Conservation (phyloP, 202 grass and related monocot genomes). For the Schoenoplectus tabernaemontani region DNA sequence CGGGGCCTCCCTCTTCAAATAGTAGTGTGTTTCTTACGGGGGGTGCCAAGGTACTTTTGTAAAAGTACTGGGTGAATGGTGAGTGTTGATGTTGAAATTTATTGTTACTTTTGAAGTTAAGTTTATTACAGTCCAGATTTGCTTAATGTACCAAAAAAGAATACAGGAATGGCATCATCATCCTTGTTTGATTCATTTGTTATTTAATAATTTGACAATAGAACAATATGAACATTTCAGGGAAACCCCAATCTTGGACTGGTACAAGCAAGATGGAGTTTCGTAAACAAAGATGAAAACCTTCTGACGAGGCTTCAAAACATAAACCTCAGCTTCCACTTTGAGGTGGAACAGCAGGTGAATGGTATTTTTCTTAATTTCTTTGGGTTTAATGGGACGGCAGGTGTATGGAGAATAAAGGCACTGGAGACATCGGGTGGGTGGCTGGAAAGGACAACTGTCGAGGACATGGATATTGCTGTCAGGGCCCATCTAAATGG, state of each 20-base stretch:
- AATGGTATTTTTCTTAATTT: conserved; percentile 64
- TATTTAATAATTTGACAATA: background rate
- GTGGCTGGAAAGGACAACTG: conserved; percentile 65
- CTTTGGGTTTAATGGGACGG: conserved; percentile 80
- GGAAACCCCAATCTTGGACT: conserved; percentile 57
- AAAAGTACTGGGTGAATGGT: background rate
- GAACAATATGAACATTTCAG: conserved; percentile 19
- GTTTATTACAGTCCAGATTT: background rate
- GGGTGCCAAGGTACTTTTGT: background rate
- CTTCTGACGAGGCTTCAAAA: conserved; percentile 70
- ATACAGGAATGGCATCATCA: background rate
- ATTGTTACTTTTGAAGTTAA: background rate
- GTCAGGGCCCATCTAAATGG: conserved; percentile 62
- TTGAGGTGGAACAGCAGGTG: conserved; percentile 79
- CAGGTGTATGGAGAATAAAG: conserved; percentile 74
- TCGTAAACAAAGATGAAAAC: conserved; percentile 72
- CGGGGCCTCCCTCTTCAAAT: background rate
- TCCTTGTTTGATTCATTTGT: background rate
- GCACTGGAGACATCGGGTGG: conserved; percentile 69
- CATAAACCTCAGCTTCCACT: conserved; percentile 71
- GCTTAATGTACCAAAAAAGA: background rate
- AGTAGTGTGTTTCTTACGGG: background rate
- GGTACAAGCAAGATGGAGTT: conserved; percentile 63
- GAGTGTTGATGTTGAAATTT: background rate
- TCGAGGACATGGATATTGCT: conserved; percentile 80